Evolutionary conservation across 345 rosid species (phyloP).

Genomic region (Salix caprea): DNA sequence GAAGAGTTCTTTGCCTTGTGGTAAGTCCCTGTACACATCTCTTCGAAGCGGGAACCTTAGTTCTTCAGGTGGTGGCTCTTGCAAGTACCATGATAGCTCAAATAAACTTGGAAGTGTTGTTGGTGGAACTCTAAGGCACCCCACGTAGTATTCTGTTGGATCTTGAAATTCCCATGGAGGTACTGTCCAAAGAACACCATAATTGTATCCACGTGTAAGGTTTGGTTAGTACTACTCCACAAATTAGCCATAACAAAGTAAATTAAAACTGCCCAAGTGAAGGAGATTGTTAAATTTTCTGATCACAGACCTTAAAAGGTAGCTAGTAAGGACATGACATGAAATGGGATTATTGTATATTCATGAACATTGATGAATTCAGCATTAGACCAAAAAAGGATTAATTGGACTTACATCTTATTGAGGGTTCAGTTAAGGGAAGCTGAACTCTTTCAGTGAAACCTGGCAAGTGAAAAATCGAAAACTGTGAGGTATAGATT

Average conservation of each 20-base stretch:
- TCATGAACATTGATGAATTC: background rate
- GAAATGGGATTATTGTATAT: background rate
- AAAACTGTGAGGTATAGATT: constrained; percentile 17
- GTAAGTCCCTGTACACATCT: constrained; percentile 80
- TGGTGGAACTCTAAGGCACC: constrained; percentile 61
- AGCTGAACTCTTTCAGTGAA: constrained; percentile 51
- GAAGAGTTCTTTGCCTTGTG: constrained; percentile 76
- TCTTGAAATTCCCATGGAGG: constrained; percentile 77
- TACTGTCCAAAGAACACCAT: constrained; percentile 18
- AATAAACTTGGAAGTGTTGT: constrained; percentile 55
- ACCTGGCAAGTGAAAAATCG: constrained; percentile 29
- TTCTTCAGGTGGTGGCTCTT: constrained; percentile 86
- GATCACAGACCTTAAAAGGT: background rate
- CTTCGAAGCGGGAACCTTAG: constrained; percentile 70
- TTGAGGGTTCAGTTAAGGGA: constrained; percentile 52
- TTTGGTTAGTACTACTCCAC: too few species aligned
- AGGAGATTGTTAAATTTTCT: background rate
- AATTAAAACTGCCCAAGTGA: too few species aligned
- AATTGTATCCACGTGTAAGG: too few species aligned
- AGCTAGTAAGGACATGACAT: background rate
- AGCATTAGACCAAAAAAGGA: background rate
- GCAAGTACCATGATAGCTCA: constrained; percentile 81
- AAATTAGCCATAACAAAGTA: too few species aligned
- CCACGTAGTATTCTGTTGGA: constrained; percentile 71
- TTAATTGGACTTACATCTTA: constrained; percentile 42